Conservation (phyloP, 371 early-diverging fungal genomes). For the Rhizopus delemar region DNA sequence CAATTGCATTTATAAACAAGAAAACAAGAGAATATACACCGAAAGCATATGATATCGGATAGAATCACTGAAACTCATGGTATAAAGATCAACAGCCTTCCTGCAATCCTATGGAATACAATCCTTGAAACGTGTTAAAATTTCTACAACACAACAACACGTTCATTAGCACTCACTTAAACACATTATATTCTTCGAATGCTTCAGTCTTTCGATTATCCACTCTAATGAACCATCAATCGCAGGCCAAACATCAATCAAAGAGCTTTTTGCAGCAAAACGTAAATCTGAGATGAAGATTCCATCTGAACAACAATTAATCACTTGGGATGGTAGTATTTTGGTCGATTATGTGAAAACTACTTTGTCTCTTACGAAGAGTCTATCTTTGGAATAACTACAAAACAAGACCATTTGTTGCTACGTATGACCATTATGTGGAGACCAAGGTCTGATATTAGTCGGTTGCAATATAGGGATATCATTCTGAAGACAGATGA, state of each 20-base stretch:
- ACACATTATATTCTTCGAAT: slow-evolving; percentile 7
- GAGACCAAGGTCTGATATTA: slow-evolving; percentile 1
- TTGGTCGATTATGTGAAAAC: slow-evolving; percentile 4
- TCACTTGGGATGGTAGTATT: slow-evolving; percentile 10
- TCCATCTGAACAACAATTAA: not conserved
- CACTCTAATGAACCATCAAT: not conserved
- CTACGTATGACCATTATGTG: slow-evolving; percentile 7
- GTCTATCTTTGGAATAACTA: slow-evolving; percentile 4
- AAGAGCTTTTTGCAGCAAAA: slow-evolving; percentile 10
- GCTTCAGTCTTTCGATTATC: slow-evolving; percentile 11
- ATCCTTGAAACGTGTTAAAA: not conserved
- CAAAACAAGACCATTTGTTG: slow-evolving; percentile 19
- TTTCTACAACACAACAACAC: not conserved
- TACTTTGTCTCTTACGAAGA: not conserved
- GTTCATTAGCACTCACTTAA: not conserved
- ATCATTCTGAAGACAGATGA: not conserved
- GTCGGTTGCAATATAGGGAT: slow-evolving; percentile 2
- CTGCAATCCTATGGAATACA: slow-evolving; percentile 1
- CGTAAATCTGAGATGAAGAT: not conserved
- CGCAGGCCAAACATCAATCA: slow-evolving; percentile 2
- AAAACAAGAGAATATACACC: too few species aligned
- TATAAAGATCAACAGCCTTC: too few species aligned
- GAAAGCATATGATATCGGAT: too few species aligned
- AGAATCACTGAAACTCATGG: too few species aligned
- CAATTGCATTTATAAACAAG: too few species aligned